Evolutionary conservation across 495 filamentous ascomycete genomes (phyloP), one percentile per base, ranked within the genome.

Genomic region (Hyaloscypha finlandica): DNA sequence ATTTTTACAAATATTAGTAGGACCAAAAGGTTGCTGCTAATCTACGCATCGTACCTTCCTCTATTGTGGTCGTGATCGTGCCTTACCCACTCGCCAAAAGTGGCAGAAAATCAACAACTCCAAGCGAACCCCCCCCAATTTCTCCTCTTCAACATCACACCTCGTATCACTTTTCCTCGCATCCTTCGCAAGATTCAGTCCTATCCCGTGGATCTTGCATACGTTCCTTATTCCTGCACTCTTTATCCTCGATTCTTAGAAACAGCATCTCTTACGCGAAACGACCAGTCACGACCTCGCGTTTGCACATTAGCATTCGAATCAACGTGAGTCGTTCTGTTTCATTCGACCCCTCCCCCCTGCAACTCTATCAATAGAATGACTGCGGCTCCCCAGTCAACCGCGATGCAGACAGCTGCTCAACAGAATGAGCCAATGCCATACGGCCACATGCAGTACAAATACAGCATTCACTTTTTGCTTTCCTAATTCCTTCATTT

Each of bases 161-260:
- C 52, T 58, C 48, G 39, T 3, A 35, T 53, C 29, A 19, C 22
- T 60, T 35, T 53, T 57, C 35, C 22, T n/a, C 64, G 53, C 25
- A 58, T 57, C 59, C 59, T 32, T 68, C 45, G 59, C 65, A 63
- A 63, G 65, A 58, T 45, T 45, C 59, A 45, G 8, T 37, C 53
- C 25, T 22, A 37, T 51, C 12, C 11, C 37, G 39, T 35, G 59
- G 30, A 57, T 63, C 65, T 68, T 68, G 59, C 35, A 58, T 48
- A 33, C 53, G 4, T 2, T 48, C 59, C 25, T 62, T 45, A 67
- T 19, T 48, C 63, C 62, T 65, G 39, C 19, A 59, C 32, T 48
- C 35, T n/a, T 65, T 57, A 48, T 1, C 4, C 1, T 65, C 56
- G 14, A 25, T 37, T 11, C 57, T 22, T 65, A 16, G 8, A 14